phyloP scores from a whole-genome alignment of 176 grass and related monocot genomes.

The Elymus sibiricus region DNA sequence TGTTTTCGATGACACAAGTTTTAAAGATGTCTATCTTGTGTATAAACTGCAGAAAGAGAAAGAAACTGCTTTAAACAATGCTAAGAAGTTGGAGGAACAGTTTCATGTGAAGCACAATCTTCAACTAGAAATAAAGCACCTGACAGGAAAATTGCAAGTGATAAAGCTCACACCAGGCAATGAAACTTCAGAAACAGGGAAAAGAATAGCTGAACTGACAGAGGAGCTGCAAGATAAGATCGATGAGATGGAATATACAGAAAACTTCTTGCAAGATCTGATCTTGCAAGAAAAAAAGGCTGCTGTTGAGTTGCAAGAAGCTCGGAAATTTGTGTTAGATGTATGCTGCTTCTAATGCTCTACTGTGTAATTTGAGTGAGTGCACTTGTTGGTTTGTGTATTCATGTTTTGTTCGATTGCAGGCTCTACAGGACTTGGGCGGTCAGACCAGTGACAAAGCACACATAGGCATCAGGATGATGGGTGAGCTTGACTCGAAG shows the following conservation, averaged over 20 bases:
- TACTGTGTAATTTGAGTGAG: background rate
- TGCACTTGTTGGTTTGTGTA: background rate
- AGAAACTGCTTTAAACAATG: slow-evolving; percentile 43
- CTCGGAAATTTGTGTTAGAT: slow-evolving; percentile 47
- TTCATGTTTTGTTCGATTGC: slow-evolving; percentile 10
- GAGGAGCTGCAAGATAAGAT: slow-evolving; percentile 60
- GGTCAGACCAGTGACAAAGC: background rate
- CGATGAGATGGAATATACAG: slow-evolving; percentile 51
- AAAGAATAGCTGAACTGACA: slow-evolving; percentile 43
- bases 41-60: slow-evolving; percentile 56
- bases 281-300: slow-evolving; percentile 40
- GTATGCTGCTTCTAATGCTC: slow-evolving; percentile 31
- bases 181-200: slow-evolving; percentile 32
- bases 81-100: slow-evolving; percentile 36
- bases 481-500: slow-evolving; percentile 61
- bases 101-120: slow-evolving; percentile 52
- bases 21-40: background rate
- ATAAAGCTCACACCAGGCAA: slow-evolving; percentile 55
- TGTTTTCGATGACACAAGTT: background rate
- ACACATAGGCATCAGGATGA: slow-evolving; percentile 52
- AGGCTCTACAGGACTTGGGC: slow-evolving; percentile 29
- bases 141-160: slow-evolving; percentile 49
- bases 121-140: slow-evolving; percentile 67
- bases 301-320: slow-evolving; percentile 70
- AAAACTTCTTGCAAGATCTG: slow-evolving; percentile 41